phyloP scores from a whole-genome alignment of 1,284 basidiomycete species.

The Thecaphora frezii region DNA sequence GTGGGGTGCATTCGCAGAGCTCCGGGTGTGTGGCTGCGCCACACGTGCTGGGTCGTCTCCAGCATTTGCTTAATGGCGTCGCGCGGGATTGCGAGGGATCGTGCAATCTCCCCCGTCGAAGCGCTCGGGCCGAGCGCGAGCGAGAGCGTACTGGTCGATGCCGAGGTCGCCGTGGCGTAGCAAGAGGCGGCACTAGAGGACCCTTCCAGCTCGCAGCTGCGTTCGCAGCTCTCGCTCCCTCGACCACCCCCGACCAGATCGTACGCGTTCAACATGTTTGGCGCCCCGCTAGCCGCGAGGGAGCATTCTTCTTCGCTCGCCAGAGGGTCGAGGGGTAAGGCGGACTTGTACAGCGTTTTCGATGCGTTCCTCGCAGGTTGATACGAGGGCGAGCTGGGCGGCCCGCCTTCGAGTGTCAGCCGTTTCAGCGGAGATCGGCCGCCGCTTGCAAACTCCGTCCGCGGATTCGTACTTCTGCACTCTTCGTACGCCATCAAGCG shows the following conservation, averaged over 20 bases:
- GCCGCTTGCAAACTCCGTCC: background rate
- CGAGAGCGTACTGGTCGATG: conserved; percentile 4
- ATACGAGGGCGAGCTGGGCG: background rate
- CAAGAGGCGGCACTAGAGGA: background rate
- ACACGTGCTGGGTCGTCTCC: conserved; percentile 29
- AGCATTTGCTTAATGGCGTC: conserved; percentile 33
- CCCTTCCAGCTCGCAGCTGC: background rate
- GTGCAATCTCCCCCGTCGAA: conserved; percentile 20
- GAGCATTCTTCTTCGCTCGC: too few species aligned
- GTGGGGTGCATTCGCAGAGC: background rate
- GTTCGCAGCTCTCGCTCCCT: conserved; percentile 1
- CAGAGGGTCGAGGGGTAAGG: background rate
- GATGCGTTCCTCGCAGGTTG: background rate
- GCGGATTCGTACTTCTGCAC: background rate
- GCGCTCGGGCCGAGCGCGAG: conserved; percentile 12
- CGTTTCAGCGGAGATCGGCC: background rate
- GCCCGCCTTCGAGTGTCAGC: conserved; percentile 1
- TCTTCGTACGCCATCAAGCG: too few species aligned
- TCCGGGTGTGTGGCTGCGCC: conserved; percentile 22
- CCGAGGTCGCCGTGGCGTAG: conserved; percentile 1
- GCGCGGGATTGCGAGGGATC: conserved; percentile 28
- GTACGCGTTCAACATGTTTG: background rate
- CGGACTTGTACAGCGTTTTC: background rate
- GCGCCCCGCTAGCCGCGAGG: too few species aligned
- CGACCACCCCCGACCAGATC: background rate